Evolutionary conservation across 2,329 filamentous ascomycete species (phyloP).

Genomic region (Ascochyta rabiei): DNA sequence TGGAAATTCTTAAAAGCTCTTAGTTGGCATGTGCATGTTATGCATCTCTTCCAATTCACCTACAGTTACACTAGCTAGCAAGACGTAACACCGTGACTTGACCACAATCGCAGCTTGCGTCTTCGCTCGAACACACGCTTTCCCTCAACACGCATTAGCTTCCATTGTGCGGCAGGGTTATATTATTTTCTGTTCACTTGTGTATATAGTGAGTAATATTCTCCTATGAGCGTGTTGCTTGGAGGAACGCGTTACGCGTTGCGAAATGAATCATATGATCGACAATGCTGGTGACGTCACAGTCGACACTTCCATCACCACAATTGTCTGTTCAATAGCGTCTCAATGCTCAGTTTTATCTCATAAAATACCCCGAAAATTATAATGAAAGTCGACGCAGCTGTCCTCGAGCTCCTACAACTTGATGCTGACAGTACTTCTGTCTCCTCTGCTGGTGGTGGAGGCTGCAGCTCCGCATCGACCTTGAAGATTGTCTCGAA

Average conservation of each 20-base stretch:
- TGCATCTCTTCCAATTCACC: too few species aligned
- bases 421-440: constrained; percentile 62
- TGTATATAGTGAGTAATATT: too few species aligned
- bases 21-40: too few species aligned
- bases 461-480: constrained; percentile 67
- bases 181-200: too few species aligned
- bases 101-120: too few species aligned
- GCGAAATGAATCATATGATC: not conserved
- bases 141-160: too few species aligned
- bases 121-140: too few species aligned
- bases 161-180: too few species aligned
- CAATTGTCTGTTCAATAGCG: not conserved
- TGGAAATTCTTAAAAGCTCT: too few species aligned
- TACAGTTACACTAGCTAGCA: too few species aligned
- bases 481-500: constrained; percentile 65
- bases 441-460: constrained; percentile 67
- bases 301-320: not conserved
- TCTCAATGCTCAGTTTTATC: not conserved
- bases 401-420: constrained; percentile 65
- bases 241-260: not conserved
- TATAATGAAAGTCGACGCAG: constrained; percentile 64
- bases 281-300: constrained; percentile 3
- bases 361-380: constrained; percentile 3
- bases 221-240: not conserved
- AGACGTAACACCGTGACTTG: too few species aligned